Percentiles rank a stretch among this genome's conserved stretches.
phyloP scores from a whole-genome alignment of 2,329 filamentous ascomycete species.

The Cryphonectria japonica region DNA sequence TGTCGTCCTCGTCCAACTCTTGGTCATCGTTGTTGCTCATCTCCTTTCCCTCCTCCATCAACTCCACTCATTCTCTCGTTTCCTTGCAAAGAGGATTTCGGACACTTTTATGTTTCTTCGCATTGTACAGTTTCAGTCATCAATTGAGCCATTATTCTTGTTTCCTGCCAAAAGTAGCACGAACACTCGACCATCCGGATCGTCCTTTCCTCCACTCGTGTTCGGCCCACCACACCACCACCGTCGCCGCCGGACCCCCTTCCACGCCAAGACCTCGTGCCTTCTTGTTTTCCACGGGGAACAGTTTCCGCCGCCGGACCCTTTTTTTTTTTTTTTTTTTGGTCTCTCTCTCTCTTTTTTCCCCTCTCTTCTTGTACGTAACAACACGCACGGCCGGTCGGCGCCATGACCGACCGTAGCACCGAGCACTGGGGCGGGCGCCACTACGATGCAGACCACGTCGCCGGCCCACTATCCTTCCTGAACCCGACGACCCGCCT shows the following conservation, averaged over 20 bases:
- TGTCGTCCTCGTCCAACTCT: background rate
- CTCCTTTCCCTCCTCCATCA: background rate
- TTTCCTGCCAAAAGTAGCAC: too few relatives aligned
- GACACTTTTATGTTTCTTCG: too few relatives aligned
- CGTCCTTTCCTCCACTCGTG: too few relatives aligned
- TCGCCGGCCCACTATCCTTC: constrained; percentile 32
- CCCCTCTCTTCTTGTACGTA: too few relatives aligned
- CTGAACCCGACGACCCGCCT: constrained; percentile 35
- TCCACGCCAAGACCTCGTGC: background rate
- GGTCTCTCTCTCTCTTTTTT: too few relatives aligned
- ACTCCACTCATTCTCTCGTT: background rate
- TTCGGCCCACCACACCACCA: too few relatives aligned
- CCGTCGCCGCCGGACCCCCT: too few relatives aligned
- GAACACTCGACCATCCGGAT: too few relatives aligned
- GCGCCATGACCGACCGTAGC: constrained; percentile 26
- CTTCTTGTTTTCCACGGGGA: background rate
- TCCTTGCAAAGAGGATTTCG: too few relatives aligned
- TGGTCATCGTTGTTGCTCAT: background rate
- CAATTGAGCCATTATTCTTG: too few relatives aligned
- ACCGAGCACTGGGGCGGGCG: constrained; percentile 23
- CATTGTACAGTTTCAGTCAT: too few relatives aligned
- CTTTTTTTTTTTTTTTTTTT: too few relatives aligned
- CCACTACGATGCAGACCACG: constrained; percentile 29
- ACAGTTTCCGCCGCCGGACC: background rate
- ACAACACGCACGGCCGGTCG: background rate